Conservation (phyloP, 257 asterid genomes). For the Ilex asprella region DNA sequence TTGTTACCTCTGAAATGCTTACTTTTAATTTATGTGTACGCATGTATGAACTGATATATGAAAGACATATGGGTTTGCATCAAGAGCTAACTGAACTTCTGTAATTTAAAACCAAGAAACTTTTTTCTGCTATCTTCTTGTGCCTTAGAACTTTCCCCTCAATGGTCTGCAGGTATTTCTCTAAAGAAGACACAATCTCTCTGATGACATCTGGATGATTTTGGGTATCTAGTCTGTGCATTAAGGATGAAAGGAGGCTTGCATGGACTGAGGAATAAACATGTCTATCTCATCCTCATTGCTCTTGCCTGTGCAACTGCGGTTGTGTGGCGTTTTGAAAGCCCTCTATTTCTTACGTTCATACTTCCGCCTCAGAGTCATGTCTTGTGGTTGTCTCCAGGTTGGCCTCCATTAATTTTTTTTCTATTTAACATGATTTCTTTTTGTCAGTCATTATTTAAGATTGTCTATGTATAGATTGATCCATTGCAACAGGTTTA, state of each 20-base stretch:
- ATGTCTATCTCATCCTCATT: constrained; percentile 77
- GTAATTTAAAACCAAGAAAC: too few species aligned
- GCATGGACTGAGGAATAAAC: constrained; percentile 58
- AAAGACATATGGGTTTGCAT: too few species aligned
- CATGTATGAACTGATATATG: too few species aligned
- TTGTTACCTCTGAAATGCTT: too few species aligned
- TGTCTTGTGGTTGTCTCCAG: constrained; percentile 45
- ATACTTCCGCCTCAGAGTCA: constrained; percentile 41
- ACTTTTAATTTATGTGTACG: too few species aligned
- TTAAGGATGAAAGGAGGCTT: constrained; percentile 88
- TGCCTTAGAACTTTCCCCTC: neutral
- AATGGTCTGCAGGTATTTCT: constrained; percentile 21
- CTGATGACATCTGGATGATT: constrained; percentile 28
- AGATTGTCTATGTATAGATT: too few species aligned
- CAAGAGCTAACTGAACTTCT: too few species aligned
- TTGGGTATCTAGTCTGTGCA: constrained; percentile 19
- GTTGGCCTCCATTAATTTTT: constrained; percentile 24
- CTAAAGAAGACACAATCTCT: constrained; percentile 7
- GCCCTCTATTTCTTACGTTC: constrained; percentile 54
- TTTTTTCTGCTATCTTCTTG: too few species aligned
- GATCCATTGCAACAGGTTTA: neutral
- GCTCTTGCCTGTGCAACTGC: constrained; percentile 60
- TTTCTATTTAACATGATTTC: constrained; percentile 4
- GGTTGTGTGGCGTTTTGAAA: constrained; percentile 63
- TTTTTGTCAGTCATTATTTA: neutral